Conservation (phyloP, 148 eudicot genomes). For the Dysphania ambrosioides region DNA sequence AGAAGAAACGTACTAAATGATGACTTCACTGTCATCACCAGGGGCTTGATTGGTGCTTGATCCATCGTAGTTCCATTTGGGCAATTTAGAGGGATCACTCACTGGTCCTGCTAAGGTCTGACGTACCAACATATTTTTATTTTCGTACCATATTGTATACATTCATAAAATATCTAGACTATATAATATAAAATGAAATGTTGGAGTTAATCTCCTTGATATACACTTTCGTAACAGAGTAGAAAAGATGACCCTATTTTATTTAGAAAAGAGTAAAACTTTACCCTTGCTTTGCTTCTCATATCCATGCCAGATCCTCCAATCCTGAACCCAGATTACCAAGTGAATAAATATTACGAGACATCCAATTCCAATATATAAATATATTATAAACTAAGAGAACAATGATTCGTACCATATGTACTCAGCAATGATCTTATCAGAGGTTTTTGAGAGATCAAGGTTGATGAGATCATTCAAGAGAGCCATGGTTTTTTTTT, state of each 20-base stretch:
- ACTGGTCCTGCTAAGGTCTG: constrained; percentile 41
- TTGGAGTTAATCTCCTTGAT: too few species aligned
- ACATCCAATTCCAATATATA: too few species aligned
- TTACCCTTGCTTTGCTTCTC: constrained; percentile 94
- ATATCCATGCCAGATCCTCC: constrained; percentile 94
- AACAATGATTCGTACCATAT: constrained; percentile 50
- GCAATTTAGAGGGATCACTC: constrained; percentile 35
- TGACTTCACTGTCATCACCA: constrained; percentile 57
- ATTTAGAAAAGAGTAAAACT: neutral
- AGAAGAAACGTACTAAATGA: constrained; percentile 44
- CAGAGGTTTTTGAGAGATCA: constrained; percentile 42
- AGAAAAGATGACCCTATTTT: too few species aligned
- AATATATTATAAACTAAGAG: too few species aligned
- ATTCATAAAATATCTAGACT: too few species aligned
- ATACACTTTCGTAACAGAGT: too few species aligned
- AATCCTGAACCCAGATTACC: constrained; percentile 69
- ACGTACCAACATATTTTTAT: too few species aligned
- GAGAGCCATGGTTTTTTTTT: constrained; percentile 32
- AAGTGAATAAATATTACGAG: neutral
- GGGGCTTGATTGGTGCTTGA: constrained; percentile 55
- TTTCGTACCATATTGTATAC: too few species aligned
- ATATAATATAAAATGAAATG: too few species aligned
- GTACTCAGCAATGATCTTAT: constrained; percentile 59
- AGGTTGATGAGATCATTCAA: constrained; percentile 51
- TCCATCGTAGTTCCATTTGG: constrained; percentile 58